Evolutionary conservation across 169 alveolate species (phyloP).

Genomic region (Eimeria nieschulzi): DNA sequence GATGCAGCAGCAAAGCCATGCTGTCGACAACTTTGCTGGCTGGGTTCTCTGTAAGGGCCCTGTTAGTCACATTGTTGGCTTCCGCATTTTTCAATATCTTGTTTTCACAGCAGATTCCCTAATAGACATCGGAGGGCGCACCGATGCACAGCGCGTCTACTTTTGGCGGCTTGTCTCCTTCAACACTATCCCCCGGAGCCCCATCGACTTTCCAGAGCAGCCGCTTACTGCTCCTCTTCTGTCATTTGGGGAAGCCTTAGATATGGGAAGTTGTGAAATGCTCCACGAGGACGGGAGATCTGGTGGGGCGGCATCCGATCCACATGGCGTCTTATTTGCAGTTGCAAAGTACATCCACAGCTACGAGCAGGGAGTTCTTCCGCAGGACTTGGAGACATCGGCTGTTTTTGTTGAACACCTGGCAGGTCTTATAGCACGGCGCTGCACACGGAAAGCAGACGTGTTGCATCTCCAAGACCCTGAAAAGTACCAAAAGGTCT

Average conservation of each 20-base stretch:
- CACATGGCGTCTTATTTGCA: conserved; percentile 10
- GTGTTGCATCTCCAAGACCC: conserved; percentile 20
- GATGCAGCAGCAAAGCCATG: conserved; percentile 62
- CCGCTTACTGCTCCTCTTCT: conserved; percentile 16
- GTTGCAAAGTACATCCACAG: conserved; percentile 34
- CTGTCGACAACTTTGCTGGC: conserved; percentile 22
- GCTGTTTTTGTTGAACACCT: conserved; percentile 15
- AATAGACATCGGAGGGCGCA: conserved; percentile 47
- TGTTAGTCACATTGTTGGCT: conserved; percentile 49
- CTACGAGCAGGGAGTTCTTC: conserved; percentile 24
- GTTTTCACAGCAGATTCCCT: conserved; percentile 47
- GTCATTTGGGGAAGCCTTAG: conserved; percentile 19
- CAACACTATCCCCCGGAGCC: conserved; percentile 21
- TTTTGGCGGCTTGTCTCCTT: conserved; percentile 34
- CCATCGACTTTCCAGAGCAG: conserved; percentile 3
- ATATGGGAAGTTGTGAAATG: background rate
- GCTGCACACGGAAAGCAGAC: background rate
- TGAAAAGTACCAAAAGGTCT: conserved; percentile 50
- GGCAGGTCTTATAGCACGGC: conserved; percentile 2
- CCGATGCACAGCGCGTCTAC: conserved; percentile 60
- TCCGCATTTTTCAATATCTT: conserved; percentile 8
- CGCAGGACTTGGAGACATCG: conserved; percentile 31
- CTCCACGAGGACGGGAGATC: background rate
- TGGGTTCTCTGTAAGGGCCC: conserved; percentile 61
- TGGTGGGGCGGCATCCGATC: background rate